These are phyloP conservation scores for Fusarium sp. DNA, from an alignment of 2,329 filamentous ascomycete species.

Conservation along the genomic window DNA sequence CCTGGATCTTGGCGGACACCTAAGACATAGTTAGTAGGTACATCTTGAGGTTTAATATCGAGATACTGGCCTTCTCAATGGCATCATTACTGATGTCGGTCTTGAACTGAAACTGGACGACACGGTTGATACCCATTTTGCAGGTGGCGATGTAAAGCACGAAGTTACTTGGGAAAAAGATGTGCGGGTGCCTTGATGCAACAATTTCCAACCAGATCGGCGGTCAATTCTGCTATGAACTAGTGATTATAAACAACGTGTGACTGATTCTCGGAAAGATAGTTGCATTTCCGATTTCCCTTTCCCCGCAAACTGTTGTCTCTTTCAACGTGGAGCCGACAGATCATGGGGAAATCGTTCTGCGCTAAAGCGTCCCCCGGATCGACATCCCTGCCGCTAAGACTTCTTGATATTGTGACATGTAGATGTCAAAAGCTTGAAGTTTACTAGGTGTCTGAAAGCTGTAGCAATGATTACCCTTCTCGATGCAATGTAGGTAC, in stretches of 20 bases:
- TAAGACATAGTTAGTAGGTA: neutral
- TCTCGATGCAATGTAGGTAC: neutral
- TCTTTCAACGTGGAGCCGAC: neutral
- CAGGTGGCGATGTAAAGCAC: neutral
- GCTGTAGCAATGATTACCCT: accelerated
- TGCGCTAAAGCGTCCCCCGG: neutral
- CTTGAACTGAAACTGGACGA: neutral
- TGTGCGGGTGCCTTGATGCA: neutral
- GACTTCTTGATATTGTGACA: neutral
- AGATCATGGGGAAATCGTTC: neutral
- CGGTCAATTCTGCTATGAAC: neutral
- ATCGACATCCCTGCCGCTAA: neutral
- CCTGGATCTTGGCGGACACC: neutral
- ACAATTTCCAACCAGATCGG: neutral
- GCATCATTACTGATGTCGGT: neutral
- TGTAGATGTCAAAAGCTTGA: accelerated
- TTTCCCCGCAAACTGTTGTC: neutral
- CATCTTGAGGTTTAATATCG: accelerated
- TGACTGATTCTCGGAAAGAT: neutral
- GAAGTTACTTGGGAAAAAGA: neutral
- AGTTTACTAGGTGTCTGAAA: accelerated
- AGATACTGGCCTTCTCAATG: neutral
- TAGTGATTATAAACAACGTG: neutral
- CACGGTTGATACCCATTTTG: neutral
- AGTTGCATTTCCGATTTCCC: neutral